Percentiles rank a stretch among this genome's conserved stretches.
Evolutionary conservation across 2,329 filamentous ascomycete species (phyloP).

Genomic region (Geosmithia putterillii): DNA sequence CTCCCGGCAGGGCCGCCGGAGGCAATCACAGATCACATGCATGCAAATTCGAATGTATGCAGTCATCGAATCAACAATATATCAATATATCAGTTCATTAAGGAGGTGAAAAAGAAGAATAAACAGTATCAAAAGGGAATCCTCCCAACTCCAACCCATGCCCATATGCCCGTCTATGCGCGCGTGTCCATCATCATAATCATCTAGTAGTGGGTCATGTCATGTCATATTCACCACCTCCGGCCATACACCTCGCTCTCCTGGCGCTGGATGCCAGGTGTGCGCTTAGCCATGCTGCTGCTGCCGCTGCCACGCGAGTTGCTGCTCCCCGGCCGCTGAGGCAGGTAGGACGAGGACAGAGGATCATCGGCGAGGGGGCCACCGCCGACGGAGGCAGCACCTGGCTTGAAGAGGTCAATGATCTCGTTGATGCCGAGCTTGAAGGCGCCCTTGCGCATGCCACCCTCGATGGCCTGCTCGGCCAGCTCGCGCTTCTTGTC

Average conservation of each 20-base stretch:
- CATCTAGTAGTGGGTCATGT: no score
- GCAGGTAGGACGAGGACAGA: not conserved
- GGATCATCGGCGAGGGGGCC: not conserved
- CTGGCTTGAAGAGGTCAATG: conserved; percentile 72
- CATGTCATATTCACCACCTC: conserved; percentile 22
- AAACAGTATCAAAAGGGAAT: no score
- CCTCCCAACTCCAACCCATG: no score
- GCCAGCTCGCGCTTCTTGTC: conserved; percentile 87
- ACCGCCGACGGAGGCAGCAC: conserved; percentile 28
- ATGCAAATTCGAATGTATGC: no score
- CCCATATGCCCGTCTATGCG: no score
- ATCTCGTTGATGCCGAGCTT: conserved; percentile 93
- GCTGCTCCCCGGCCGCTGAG: no score
- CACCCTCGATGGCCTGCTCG: conserved; percentile 80
- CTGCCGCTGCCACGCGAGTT: conserved; percentile 13
- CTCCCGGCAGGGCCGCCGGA: no score
- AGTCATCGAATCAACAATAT: no score
- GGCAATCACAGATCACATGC: no score
- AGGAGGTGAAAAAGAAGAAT: no score
- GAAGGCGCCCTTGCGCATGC: conserved; percentile 57
- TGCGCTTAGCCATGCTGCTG: conserved; percentile 11
- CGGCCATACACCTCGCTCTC: conserved; percentile 28
- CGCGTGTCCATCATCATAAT: no score
- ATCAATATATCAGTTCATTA: no score
- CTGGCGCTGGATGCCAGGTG: conserved; percentile 12